Base-by-base conservation (phyloP, 192 early-diverging fungal genomes). In the Gaertneriomyces semiglobifer region DNA sequence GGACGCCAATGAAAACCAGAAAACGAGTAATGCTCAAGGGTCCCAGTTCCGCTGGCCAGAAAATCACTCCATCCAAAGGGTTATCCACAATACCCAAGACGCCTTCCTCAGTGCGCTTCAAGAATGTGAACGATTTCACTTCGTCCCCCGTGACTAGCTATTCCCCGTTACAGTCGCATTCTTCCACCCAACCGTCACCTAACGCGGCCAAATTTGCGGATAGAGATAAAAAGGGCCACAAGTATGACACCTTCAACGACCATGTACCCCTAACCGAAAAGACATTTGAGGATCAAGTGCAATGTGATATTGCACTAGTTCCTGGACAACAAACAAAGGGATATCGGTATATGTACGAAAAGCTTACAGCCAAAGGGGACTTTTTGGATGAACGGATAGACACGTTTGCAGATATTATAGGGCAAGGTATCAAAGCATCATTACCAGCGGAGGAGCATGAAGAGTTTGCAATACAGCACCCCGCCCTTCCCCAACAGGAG, bases 301-400 rank as follows among this genome's bases (percentile, higher is more conserved):
- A 50, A n/a, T 68, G 62, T 51, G 66, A 75, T 2, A 66, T 83
- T 50, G 48, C 66, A 8, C 55, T 79, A 6, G 19, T 78, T 44
- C 70, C 72, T 14, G 68, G 81, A 9, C 69, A 75, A 58, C 74
- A 82, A 40, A 81, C 85, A 16, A 63, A 74, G 39, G 81, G 79
- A 6, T 92, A 89, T 58, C 79, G 88, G 4, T 93, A 90, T 73
- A 91, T 93, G 91, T 89, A 86, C 72, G 88, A 91, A 56, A 84
- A 86, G 52, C 75, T 91, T 10, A 77, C 75, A 2, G 85, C 88
- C 39, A 86, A 83, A 56, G 86, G 81, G 0, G 85, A 87, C 57
- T 73, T 79, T 72, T 74, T 76, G 16, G 70, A 79, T 59, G 75
- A 71, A 0, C 74, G 79, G n/a, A 88, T 90, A 56, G 79, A 89